These are phyloP conservation scores for Fraxinus pennsylvanica DNA, from an alignment of 257 asterid species.

Conservation along the genomic window DNA sequence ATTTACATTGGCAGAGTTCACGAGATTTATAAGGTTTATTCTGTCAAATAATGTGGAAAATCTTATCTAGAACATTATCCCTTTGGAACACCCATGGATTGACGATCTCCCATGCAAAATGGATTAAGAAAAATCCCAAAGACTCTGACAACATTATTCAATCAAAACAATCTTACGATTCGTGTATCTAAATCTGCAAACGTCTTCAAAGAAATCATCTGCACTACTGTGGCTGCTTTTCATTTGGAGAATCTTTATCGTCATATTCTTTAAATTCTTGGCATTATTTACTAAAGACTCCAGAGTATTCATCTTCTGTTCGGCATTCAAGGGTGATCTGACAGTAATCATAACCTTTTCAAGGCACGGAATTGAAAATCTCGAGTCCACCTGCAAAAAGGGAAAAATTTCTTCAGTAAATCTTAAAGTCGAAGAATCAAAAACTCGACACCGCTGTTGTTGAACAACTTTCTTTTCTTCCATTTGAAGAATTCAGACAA, in stretches of 20 bases:
- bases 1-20: too few species aligned
- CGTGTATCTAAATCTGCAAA: slow-evolving; percentile 67
- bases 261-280: slow-evolving; percentile 68
- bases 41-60: background rate
- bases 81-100: background rate
- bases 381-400: slow-evolving; percentile 63
- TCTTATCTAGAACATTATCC: background rate
- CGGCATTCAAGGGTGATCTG: slow-evolving; percentile 91
- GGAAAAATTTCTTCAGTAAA: background rate
- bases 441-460: background rate
- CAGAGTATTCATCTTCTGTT: slow-evolving; percentile 85
- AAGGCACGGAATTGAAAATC: slow-evolving; percentile 69
- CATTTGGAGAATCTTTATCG: slow-evolving; percentile 90
- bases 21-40: background rate
- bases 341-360: slow-evolving; percentile 78
- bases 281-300: slow-evolving; percentile 70
- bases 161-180: slow-evolving; percentile 72
- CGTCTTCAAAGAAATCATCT: slow-evolving; percentile 92
- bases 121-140: background rate
- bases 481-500: background rate
- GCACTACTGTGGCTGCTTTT: slow-evolving; percentile 97
- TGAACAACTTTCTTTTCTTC: background rate
- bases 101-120: slow-evolving; percentile 5
- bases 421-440: background rate
- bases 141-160: slow-evolving; percentile 38